Conservation (phyloP, 176 grass and related monocot species). For the Avena sativa region DNA sequence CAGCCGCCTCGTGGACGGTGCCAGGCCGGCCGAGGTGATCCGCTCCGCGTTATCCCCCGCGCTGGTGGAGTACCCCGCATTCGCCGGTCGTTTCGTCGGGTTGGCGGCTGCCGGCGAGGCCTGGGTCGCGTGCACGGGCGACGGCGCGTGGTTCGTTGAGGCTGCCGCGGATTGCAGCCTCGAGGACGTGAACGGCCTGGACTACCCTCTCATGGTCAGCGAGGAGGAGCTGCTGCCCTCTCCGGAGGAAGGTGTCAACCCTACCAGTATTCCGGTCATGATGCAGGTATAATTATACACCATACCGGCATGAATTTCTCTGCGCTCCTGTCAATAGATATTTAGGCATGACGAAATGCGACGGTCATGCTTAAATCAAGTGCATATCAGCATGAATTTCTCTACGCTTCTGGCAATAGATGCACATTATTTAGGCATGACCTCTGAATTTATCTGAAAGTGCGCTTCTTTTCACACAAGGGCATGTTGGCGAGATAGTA, state of each 20-base stretch:
- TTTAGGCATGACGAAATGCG: background rate
- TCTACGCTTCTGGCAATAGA: background rate
- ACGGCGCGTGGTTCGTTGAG: conserved; percentile 72
- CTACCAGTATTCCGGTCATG: conserved; percentile 58
- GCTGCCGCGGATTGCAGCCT: conserved; percentile 60
- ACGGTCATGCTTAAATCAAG: too few relatives aligned
- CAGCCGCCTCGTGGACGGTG: background rate
- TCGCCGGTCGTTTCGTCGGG: conserved; percentile 70
- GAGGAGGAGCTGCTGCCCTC: conserved; percentile 65
- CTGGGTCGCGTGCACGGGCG: conserved; percentile 58
- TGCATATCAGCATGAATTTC: background rate
- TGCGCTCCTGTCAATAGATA: background rate
- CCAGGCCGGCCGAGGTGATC: conserved; percentile 51
- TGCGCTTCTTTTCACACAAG: too few relatives aligned
- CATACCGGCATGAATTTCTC: background rate
- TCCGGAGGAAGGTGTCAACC: conserved; percentile 43
- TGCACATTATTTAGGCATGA: background rate
- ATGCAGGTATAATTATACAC: conserved; percentile 58
- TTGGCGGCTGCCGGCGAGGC: conserved; percentile 36
- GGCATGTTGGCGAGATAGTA: too few relatives aligned
- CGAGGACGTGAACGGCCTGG: conserved; percentile 66
- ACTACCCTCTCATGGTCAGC: conserved; percentile 60
- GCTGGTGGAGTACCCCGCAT: conserved; percentile 63
- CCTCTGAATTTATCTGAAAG: too few relatives aligned
- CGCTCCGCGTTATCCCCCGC: conserved; percentile 56